Evolutionary conservation across 2,329 filamentous ascomycete genomes (phyloP), one percentile per base, ranked within the genome.

Genomic region (Ophioceras dolichostomum): DNA sequence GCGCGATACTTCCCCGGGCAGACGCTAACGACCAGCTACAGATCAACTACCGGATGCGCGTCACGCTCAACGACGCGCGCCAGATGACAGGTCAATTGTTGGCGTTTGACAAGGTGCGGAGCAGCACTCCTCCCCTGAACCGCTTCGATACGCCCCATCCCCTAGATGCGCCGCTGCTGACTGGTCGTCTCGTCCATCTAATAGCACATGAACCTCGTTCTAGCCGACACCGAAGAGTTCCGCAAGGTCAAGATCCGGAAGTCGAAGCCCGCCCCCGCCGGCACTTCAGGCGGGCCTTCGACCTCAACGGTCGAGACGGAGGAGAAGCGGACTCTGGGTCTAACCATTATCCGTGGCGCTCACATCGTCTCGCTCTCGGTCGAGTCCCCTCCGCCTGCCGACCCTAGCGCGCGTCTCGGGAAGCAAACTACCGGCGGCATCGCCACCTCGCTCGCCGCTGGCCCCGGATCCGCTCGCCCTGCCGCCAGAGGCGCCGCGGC

Each of bases 41-140:
- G 91, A 94, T 98, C 73, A 96, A 98, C 70, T 96, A 94, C 72
- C 86, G 89, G 64, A 96, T 98, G 88, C 82, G 89, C 58, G 82
- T 95, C 47, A 96, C 88, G 39, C 73, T 98, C 59, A 86, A 85
- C 56, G 91, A 98, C 66, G 86, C 86, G 47, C 80, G 91, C 55
- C 86, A 95, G 61, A 93, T 98, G 79, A 88, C 87, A 29, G 91
- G 88, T 44, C 87, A 96, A 62, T 94, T 98, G 85, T 76, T 98
- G 49, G 91, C 91, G 38, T 98, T 96, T 55, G 91, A 98, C 63
- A 96, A 96, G 76, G 86, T 89, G 63, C 41, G 50, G 17, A 41
- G n/a, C n/a, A n/a, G n/a, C n/a, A n/a, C n/a, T n/a, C n/a, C n/a
- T n/a, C n/a, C n/a, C n/a, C n/a, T n/a, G n/a, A n/a, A n/a, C n/a